phyloP scores from a whole-genome alignment of 495 filamentous ascomycete species.

The Elasticomyces elasticus region DNA sequence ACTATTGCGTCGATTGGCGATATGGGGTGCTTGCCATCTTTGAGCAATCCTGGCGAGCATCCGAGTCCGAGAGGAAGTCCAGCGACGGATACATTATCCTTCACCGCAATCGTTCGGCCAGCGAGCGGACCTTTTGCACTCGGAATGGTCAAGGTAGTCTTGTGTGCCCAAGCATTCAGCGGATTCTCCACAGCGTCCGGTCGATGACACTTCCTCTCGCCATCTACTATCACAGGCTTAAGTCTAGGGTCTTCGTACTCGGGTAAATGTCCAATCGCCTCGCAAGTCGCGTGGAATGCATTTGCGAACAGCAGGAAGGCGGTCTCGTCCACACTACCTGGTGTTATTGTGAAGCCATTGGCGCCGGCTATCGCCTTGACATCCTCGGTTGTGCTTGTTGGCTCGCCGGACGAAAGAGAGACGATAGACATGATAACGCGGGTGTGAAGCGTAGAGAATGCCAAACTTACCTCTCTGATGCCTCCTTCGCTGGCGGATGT shows the following conservation, averaged over 20 bases:
- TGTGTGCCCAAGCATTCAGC: conserved; percentile 15
- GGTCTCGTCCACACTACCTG: conserved; percentile 4
- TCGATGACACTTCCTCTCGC: conserved; percentile 4
- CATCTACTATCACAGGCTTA: conserved; percentile 1
- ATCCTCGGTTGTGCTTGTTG: conserved; percentile 11
- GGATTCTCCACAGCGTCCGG: conserved; percentile 10
- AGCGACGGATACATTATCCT: conserved; percentile 27
- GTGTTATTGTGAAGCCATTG: conserved; percentile 5
- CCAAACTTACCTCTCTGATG: not conserved
- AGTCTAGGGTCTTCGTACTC: conserved; percentile 14
- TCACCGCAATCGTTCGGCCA: conserved; percentile 24
- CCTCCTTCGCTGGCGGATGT: too few species aligned
- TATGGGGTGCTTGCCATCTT: conserved; percentile 13
- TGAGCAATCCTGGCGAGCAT: conserved; percentile 20
- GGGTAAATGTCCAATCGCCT: conserved; percentile 1
- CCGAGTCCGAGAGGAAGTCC: conserved; percentile 26
- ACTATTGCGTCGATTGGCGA: conserved; percentile 31
- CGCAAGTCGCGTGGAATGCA: conserved; percentile 12
- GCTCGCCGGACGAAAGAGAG: conserved; percentile 9
- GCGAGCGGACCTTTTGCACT: conserved; percentile 8
- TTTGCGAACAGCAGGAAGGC: conserved; percentile 15
- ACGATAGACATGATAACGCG: conserved; percentile 13
- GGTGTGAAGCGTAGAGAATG: not conserved
- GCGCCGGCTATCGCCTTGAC: conserved; percentile 5
- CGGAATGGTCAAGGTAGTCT: not conserved